A percentile compares a stretch with the other conserved stretches of the same genome.
phyloP scores from a whole-genome alignment of 768 basidiomycete genomes.

The Hericium coralloides region DNA sequence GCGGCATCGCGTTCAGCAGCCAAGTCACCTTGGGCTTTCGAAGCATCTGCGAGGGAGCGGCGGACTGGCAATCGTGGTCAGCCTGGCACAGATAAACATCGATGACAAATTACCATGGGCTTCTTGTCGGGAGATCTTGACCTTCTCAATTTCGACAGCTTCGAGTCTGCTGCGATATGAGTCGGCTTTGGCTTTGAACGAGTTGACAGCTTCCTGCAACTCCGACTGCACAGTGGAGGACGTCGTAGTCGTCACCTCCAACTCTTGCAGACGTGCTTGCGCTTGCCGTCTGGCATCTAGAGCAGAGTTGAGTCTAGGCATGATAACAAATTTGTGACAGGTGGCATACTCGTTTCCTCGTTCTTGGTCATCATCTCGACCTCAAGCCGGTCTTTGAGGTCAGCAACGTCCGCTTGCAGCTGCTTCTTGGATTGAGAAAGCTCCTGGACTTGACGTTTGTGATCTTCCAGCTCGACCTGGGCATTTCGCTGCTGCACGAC shows the following conservation, averaged over 20 bases:
- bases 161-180: slow-evolving; percentile 53
- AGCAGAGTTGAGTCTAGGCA: background rate
- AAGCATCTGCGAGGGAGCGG: slow-evolving; percentile 50
- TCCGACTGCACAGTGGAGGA: slow-evolving; percentile 59
- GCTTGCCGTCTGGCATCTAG: slow-evolving; percentile 52
- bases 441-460: slow-evolving; percentile 56
- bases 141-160: slow-evolving; percentile 58
- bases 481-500: slow-evolving; percentile 56
- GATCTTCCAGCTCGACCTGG: slow-evolving; percentile 57
- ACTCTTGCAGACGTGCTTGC: slow-evolving; percentile 51
- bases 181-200: slow-evolving; percentile 56
- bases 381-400: slow-evolving; percentile 50
- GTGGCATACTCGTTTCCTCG: slow-evolving; percentile 44
- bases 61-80: slow-evolving; percentile 34
- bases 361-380: slow-evolving; percentile 40
- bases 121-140: slow-evolving; percentile 56
- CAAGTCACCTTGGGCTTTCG: slow-evolving; percentile 46
- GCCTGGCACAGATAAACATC: background rate
- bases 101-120: slow-evolving; percentile 36
- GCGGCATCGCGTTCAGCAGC: slow-evolving; percentile 42
- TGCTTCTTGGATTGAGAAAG: slow-evolving; percentile 46
- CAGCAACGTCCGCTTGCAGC: slow-evolving; percentile 43
- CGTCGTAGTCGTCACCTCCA: slow-evolving; percentile 49
- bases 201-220: slow-evolving; percentile 51
- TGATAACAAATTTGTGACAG: background rate